Conservation (phyloP, 345 rosid genomes). For the Hypericum androsaemum region DNA sequence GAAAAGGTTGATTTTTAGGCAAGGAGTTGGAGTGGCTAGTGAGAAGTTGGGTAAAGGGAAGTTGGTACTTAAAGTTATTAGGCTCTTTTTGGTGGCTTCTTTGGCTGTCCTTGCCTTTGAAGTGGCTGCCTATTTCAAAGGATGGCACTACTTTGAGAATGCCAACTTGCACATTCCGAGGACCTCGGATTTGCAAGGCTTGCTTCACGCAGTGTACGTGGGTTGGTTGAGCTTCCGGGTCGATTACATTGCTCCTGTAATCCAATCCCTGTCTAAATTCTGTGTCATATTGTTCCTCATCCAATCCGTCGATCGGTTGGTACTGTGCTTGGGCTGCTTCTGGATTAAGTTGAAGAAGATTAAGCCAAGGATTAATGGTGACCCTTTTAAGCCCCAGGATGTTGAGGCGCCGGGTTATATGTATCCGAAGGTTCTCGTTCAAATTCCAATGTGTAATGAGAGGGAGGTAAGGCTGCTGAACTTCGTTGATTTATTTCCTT, state of each 20-base stretch:
- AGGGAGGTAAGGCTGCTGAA: conserved; percentile 42
- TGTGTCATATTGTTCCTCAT: conserved; percentile 62
- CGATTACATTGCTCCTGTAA: conserved; percentile 58
- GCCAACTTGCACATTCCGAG: conserved; percentile 52
- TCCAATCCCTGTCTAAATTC: conserved; percentile 52
- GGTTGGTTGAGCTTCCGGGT: conserved; percentile 51
- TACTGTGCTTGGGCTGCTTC: conserved; percentile 65
- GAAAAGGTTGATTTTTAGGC: conserved; percentile 52
- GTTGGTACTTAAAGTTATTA: conserved; percentile 45
- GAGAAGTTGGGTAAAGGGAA: conserved; percentile 59
- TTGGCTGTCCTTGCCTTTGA: conserved; percentile 50
- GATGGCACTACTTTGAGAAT: conserved; percentile 67
- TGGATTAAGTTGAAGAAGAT: conserved; percentile 76
- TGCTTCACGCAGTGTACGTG: conserved; percentile 50
- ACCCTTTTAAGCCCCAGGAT: conserved; percentile 47
- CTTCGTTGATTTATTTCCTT: background rate
- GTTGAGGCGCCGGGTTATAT: conserved; percentile 38
- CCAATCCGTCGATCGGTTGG: conserved; percentile 66
- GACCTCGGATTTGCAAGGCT: conserved; percentile 53
- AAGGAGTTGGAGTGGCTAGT: conserved; percentile 42
- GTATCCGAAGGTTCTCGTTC: conserved; percentile 84
- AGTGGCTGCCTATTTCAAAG: conserved; percentile 58
- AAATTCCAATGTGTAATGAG: conserved; percentile 82
- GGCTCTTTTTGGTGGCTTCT: conserved; percentile 40
- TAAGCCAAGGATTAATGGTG: conserved; percentile 43